These are phyloP conservation scores for Nakaseomyces delphensis DNA, from an alignment of 1,139 yeast species.

Conservation along the genomic window DNA sequence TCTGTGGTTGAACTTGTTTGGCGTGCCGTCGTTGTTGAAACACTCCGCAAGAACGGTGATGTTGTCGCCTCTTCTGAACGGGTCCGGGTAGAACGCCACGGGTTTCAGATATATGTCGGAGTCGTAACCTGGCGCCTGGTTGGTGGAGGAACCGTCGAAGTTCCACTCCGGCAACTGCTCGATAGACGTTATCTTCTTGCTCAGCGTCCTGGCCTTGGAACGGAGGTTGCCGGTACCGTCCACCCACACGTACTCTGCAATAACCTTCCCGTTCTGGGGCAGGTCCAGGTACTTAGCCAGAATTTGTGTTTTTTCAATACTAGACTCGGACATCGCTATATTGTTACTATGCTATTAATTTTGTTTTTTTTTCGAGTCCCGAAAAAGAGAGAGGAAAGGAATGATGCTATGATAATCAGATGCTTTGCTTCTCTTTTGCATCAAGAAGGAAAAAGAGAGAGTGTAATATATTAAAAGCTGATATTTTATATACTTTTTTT, in stretches of 20 bases:
- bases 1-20: slow-evolving; percentile 97
- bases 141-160: slow-evolving; percentile 97
- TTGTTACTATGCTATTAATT: slow-evolving; percentile 8
- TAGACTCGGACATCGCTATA: slow-evolving; percentile 35
- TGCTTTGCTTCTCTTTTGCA: too few relatives aligned
- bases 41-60: slow-evolving; percentile 90
- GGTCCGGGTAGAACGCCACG: slow-evolving; percentile 87
- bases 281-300: slow-evolving; percentile 75
- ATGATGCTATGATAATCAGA: too few relatives aligned
- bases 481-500: background rate
- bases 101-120: slow-evolving; percentile 94
- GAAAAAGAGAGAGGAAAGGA: too few relatives aligned
- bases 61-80: slow-evolving; percentile 97
- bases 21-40: slow-evolving; percentile 98
- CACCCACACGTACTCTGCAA: slow-evolving; percentile 98
- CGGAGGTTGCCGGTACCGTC: slow-evolving; percentile 89
- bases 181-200: slow-evolving; percentile 56
- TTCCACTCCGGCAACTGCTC: slow-evolving; percentile 98
- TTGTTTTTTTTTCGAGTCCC: background rate
- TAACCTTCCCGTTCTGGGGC: slow-evolving; percentile 75
- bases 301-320: slow-evolving; percentile 61
- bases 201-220: slow-evolving; percentile 86
- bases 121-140: slow-evolving; percentile 97
- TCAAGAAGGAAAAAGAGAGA: too few relatives aligned
- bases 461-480: too few relatives aligned